These are phyloP conservation scores for Wickerhamia fluorescens DNA, from an alignment of 805 yeast species.

Conservation along the genomic window DNA sequence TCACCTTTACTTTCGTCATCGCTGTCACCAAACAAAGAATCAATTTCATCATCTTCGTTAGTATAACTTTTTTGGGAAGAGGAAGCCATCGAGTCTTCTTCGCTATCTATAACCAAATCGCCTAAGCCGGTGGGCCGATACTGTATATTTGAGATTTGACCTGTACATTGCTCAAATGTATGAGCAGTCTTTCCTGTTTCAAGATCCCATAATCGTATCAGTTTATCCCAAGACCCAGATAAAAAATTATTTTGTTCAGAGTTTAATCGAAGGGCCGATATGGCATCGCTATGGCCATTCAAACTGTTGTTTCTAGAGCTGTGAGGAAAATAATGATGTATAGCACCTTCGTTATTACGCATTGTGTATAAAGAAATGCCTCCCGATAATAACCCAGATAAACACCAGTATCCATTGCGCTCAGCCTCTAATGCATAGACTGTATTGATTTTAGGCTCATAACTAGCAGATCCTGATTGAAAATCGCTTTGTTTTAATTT, in stretches of 20 bases:
- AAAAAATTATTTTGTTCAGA: constrained; percentile 55
- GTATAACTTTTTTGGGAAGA: too few species aligned
- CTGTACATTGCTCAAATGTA: constrained; percentile 50
- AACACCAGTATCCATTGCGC: constrained; percentile 72
- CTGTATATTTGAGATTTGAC: constrained; percentile 74
- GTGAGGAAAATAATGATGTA: constrained; percentile 62
- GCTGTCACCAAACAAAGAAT: constrained; percentile 42
- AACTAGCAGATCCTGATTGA: constrained; percentile 29
- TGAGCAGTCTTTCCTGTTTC: constrained; percentile 54
- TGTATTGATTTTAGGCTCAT: constrained; percentile 67
- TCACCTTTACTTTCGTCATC: constrained; percentile 27
- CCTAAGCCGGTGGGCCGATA: constrained; percentile 56
- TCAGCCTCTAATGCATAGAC: constrained; percentile 86
- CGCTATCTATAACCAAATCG: constrained; percentile 33
- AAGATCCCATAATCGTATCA: constrained; percentile 78
- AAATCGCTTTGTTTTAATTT: constrained; percentile 31
- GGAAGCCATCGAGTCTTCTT: too few species aligned
- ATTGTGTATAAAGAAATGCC: constrained; percentile 82
- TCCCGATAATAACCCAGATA: constrained; percentile 77
- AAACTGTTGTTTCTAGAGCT: constrained; percentile 22
- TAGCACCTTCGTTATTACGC: constrained; percentile 73
- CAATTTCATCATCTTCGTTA: constrained; percentile 32
- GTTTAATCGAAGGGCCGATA: constrained; percentile 64
- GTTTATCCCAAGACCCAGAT: constrained; percentile 89
- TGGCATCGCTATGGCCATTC: constrained; percentile 61